Conservation (phyloP, 495 filamentous ascomycete species). For the Xylaria telfairii region DNA sequence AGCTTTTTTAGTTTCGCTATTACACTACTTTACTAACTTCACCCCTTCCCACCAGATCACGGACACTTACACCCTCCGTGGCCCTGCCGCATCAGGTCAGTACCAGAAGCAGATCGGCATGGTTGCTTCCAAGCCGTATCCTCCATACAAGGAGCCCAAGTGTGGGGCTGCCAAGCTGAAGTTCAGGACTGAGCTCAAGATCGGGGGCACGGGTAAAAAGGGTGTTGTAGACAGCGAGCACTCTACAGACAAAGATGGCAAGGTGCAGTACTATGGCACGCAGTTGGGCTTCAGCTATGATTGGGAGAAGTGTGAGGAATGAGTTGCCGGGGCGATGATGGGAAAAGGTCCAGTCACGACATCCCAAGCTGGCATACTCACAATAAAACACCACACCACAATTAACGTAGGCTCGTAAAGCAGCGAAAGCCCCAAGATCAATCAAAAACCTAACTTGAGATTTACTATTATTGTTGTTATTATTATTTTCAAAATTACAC, state of each 20-base stretch:
- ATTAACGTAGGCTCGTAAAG: too few species aligned
- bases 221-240: slow-evolving; percentile 2
- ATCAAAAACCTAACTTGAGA: too few species aligned
- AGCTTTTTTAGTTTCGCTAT: not conserved
- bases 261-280: slow-evolving; percentile 11
- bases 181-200: slow-evolving; percentile 17
- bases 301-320: slow-evolving; percentile 15
- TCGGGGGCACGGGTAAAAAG: slow-evolving; percentile 4
- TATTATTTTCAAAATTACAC: too few species aligned
- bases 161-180: slow-evolving; percentile 11
- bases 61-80: not conserved
- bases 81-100: not conserved
- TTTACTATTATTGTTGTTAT: too few species aligned
- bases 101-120: not conserved
- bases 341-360: too few species aligned
- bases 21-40: not conserved
- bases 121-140: not conserved
- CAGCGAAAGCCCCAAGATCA: too few species aligned
- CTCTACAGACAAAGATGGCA: not conserved
- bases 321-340: not conserved
- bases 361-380: too few species aligned
- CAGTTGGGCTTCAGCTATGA: slow-evolving; percentile 23
- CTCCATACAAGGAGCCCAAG: not conserved
- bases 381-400: too few species aligned
- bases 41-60: not conserved